Conservation (phyloP, 2,329 filamentous ascomycete genomes). For the Talaromyces atroroseus region DNA sequence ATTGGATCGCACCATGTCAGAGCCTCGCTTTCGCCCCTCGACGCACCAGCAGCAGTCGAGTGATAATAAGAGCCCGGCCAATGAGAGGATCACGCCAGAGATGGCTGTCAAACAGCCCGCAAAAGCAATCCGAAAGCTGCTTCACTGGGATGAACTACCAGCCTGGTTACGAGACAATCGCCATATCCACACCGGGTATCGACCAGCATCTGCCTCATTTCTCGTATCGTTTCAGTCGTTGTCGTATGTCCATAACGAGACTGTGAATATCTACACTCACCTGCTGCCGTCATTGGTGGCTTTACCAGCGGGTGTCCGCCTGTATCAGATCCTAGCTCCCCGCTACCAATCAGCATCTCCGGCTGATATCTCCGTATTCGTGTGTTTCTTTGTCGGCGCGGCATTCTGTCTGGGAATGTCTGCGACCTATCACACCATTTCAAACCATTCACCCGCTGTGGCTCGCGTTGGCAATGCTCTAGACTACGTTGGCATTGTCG, state of each 20-base stretch:
- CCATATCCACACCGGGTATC: conserved; percentile 63
- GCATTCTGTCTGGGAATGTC: conserved; percentile 71
- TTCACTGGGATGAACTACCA: conserved; percentile 50
- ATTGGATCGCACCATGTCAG: conserved; percentile 7
- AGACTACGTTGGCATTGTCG: conserved; percentile 91
- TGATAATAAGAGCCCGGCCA: conserved; percentile 17
- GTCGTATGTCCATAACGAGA: conserved; percentile 61
- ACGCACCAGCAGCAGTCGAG: conserved; percentile 19
- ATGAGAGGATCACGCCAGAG: conserved; percentile 20
- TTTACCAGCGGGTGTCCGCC: conserved; percentile 44
- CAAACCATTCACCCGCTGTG: conserved; percentile 75
- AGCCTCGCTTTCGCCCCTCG: conserved; percentile 27
- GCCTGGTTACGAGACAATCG: conserved; percentile 61
- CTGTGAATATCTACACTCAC: conserved; percentile 68
- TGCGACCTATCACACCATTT: conserved; percentile 76
- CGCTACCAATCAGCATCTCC: conserved; percentile 59
- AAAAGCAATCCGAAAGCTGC: conserved; percentile 28
- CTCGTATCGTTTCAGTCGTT: conserved; percentile 53
- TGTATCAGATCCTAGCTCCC: conserved; percentile 56
- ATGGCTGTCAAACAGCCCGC: conserved; percentile 26
- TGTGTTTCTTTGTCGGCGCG: conserved; percentile 73
- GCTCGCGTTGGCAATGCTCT: conserved; percentile 83
- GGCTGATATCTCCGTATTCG: conserved; percentile 66
- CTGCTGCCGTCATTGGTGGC: conserved; percentile 62
- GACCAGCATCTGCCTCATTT: conserved; percentile 59